Conservation (phyloP, 208 protist species). For the Crithidia bombi region DNA sequence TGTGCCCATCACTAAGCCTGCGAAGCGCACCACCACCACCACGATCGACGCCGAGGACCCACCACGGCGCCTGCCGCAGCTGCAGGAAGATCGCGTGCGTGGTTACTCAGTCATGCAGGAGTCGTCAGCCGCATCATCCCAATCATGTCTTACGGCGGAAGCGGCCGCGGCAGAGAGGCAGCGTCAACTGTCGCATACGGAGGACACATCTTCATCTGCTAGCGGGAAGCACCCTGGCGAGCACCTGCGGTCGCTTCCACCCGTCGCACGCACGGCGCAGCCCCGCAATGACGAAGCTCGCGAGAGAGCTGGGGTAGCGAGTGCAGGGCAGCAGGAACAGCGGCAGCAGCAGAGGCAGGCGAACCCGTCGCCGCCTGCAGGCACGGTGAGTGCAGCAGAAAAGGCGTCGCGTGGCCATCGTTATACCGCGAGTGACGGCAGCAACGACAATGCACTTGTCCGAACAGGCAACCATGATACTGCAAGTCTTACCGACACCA, state of each 20-base stretch:
- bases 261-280: background rate
- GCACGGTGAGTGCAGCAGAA: no score
- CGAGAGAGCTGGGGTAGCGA: background rate
- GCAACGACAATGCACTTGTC: constrained; percentile 3
- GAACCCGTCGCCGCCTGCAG: no score
- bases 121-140: background rate
- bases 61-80: background rate
- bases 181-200: no score
- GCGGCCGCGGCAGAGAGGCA: background rate
- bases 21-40: background rate
- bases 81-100: constrained; percentile 5
- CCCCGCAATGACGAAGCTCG: background rate
- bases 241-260: background rate
- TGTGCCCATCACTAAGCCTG: background rate
- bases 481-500: background rate
- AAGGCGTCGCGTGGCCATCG: no score
- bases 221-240: background rate
- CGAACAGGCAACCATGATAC: background rate
- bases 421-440: background rate
- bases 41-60: background rate
- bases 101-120: constrained; percentile 11
- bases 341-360: no score
- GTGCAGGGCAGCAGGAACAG: background rate
- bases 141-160: background rate
- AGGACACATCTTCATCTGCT: no score